These are phyloP conservation scores for Rhodomyrtus psidioides DNA, from an alignment of 441 rosid species.

Conservation along the genomic window DNA sequence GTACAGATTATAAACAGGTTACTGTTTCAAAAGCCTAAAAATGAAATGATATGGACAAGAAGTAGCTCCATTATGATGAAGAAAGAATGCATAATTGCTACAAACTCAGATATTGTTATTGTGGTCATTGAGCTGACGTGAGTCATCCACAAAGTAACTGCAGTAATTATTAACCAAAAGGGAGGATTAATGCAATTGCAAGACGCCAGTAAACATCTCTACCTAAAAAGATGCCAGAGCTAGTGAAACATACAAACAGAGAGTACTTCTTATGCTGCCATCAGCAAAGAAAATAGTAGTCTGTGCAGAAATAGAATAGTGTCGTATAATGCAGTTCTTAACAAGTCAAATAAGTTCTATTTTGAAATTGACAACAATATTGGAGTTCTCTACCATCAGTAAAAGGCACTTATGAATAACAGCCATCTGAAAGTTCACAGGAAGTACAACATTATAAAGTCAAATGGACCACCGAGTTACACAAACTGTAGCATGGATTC, in stretches of 20 bases:
- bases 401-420: not conserved
- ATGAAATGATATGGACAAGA: not conserved
- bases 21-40: not conserved
- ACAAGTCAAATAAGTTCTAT: not conserved
- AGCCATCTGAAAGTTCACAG: not conserved
- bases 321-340: not conserved
- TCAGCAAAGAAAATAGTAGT: not conserved
- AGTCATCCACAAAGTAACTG: not conserved
- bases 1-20: not conserved
- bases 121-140: not conserved
- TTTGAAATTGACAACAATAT: not conserved
- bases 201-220: not conserved
- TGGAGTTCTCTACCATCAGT: not conserved
- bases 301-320: not conserved
- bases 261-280: not conserved
- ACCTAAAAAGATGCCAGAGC: not conserved
- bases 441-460: not conserved
- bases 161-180: not conserved
- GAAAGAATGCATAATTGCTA: not conserved
- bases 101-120: not conserved
- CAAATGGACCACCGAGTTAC: not conserved
- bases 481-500: not conserved
- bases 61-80: not conserved
- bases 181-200: not conserved
- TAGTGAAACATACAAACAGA: not conserved